phyloP scores from a whole-genome alignment of 2,329 filamentous ascomycete species.

The Talaromyces funiculosus region DNA sequence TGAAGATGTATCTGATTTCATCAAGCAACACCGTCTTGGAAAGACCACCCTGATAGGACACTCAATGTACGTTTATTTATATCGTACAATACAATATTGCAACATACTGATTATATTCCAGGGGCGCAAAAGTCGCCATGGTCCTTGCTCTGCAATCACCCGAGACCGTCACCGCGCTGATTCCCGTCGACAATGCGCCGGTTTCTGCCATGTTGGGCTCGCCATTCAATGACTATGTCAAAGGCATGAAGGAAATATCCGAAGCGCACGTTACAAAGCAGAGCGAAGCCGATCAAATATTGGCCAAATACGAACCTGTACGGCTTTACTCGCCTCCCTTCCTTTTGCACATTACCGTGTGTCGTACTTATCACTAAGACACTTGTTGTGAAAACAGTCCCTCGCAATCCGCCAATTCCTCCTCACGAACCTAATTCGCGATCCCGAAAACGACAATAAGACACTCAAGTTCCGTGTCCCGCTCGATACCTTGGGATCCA shows the following conservation, averaged over 20 bases:
- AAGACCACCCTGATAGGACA: conserved; percentile 79
- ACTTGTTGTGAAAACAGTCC: conserved; percentile 40
- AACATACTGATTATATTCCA: conserved; percentile 27
- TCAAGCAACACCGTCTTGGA: conserved; percentile 63
- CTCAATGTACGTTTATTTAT: conserved; percentile 62
- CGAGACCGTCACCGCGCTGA: conserved; percentile 60
- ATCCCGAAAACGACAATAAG: conserved; percentile 47
- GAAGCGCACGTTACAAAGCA: conserved; percentile 61
- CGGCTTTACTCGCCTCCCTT: no score
- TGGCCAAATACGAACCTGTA: conserved; percentile 67
- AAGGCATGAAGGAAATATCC: conserved; percentile 79
- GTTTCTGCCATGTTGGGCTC: conserved; percentile 69
- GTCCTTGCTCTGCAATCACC: conserved; percentile 69
- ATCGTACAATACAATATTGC: background rate
- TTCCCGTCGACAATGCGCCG: conserved; percentile 89
- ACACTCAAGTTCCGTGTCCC: conserved; percentile 73
- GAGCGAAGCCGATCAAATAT: conserved; percentile 72
- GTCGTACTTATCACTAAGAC: background rate
- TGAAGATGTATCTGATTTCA: conserved; percentile 73
- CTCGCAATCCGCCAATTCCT: conserved; percentile 83
- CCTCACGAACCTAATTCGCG: conserved; percentile 71
- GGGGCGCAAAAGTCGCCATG: conserved; percentile 93
- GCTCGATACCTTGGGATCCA: conserved; percentile 60
- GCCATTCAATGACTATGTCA: conserved; percentile 73
- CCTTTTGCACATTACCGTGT: no score